Evolutionary conservation across 805 yeast genomes (phyloP), one percentile per base, ranked within the genome.

Genomic region (Hanseniaspora hatyaiensis): DNA sequence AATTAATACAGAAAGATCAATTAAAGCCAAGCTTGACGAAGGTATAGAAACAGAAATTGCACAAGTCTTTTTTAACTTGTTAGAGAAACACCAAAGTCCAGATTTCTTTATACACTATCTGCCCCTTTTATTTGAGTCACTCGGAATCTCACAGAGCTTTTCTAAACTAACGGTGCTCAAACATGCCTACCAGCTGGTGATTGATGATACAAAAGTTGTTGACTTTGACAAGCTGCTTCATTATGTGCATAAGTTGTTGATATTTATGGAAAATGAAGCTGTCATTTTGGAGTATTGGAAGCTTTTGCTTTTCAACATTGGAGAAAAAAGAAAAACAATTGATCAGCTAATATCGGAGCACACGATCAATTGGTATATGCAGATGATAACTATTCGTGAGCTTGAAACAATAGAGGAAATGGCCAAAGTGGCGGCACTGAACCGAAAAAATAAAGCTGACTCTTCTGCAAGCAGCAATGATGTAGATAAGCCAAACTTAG

Each of bases 381-480:
- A 73, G 24, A 65, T 62, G 40, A 54, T 57, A 32, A 49, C 65
- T 8, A 57, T 62, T 15, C 57, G 57, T 11, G 56, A 57, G 11
- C 55, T 67, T 6, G 67, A 65, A 22, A 52, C 55, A 6, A 58
- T 57, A 4, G 58, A 65, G 6, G 64, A 66, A 4, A 62, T 59
- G 26, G 40, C 52, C 2, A 50, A 56, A 1, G 52, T 69, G 3
- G 31, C 18, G 24, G 6, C 23, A 11, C 12, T 28, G 15, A 26
- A 18, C 12, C 13, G n/a, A 15, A 28, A 28, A 16, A 18, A 18
- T 4, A 28, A 28, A 26, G 11, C n/a, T n/a, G n/a, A n/a, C n/a
- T 52, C 72, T 8, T 54, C 68, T n/a, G 72, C 69, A 46, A 73
- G 73, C 77, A 57, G 73, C 19, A 64, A 69, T 8, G 62, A 66